Conservation (phyloP, 2,329 filamentous ascomycete genomes). For the Phyllosticta ampelicida region DNA sequence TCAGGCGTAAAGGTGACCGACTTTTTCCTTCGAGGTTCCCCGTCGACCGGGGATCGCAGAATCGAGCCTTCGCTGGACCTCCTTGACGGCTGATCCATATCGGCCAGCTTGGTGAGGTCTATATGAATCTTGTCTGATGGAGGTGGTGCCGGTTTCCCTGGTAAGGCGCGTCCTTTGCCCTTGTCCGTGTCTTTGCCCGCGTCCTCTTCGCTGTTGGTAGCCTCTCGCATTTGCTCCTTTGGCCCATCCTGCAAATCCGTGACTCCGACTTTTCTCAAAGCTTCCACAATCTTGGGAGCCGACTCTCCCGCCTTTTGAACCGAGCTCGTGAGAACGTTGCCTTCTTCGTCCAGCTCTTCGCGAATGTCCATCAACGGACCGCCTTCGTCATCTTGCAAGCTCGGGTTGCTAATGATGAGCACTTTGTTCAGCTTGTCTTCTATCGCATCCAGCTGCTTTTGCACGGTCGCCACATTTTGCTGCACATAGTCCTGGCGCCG, state of each 20-base stretch:
- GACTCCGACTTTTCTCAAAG: slow-evolving; percentile 66
- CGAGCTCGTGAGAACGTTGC: slow-evolving; percentile 58
- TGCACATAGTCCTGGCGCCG: slow-evolving; percentile 82
- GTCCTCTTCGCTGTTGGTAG: background rate
- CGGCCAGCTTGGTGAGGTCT: background rate
- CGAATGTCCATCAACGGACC: slow-evolving; percentile 81
- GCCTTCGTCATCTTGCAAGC: slow-evolving; percentile 54
- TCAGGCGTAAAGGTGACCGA: slow-evolving; percentile 1
- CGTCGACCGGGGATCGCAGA: background rate
- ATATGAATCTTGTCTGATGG: background rate
- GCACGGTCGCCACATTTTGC: slow-evolving; percentile 64
- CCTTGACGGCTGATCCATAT: background rate
- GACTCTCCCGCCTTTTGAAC: slow-evolving; percentile 50
- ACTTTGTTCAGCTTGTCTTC: slow-evolving; percentile 61
- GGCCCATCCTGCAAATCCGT: slow-evolving; percentile 17
- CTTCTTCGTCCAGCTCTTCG: slow-evolving; percentile 85
- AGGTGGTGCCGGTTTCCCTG: background rate
- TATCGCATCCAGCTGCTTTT: slow-evolving; percentile 58
- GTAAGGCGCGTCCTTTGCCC: background rate
- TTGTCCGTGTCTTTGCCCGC: background rate
- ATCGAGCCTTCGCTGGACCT: background rate
- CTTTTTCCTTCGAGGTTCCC: background rate
- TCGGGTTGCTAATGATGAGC: slow-evolving; percentile 48
- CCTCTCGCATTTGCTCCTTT: background rate
- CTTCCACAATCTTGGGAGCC: slow-evolving; percentile 57